phyloP scores from a whole-genome alignment of 305 asterid species.

The Solanum hybrid region DNA sequence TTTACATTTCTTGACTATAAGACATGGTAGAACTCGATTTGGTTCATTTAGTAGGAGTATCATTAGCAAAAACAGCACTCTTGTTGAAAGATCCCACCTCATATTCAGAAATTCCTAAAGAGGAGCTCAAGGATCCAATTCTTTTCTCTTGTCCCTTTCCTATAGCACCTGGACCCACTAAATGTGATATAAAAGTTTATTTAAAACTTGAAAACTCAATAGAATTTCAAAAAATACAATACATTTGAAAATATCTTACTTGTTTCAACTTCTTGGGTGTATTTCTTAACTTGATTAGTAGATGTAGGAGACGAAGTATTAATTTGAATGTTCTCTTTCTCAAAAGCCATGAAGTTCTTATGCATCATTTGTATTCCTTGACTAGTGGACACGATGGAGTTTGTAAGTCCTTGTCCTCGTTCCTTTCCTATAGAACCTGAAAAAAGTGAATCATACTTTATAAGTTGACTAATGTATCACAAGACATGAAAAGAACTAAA shows the following conservation, averaged over 20 bases:
- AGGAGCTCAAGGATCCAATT: background rate
- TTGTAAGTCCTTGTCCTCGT: background rate
- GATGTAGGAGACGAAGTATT: background rate
- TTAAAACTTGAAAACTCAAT: background rate
- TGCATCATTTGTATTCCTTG: background rate
- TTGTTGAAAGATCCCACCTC: background rate
- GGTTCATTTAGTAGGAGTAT: background rate
- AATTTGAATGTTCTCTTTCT: background rate
- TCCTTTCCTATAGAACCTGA: background rate
- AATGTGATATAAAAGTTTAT: background rate
- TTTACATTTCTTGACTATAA: background rate
- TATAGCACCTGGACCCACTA: background rate
- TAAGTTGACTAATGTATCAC: background rate
- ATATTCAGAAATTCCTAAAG: background rate
- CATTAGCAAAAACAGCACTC: background rate
- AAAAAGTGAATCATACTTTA: background rate
- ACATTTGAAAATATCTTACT: background rate
- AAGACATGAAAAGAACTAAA: background rate
- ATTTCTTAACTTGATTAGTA: background rate
- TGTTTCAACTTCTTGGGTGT: background rate
- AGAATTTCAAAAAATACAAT: background rate
- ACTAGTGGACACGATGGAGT: background rate
- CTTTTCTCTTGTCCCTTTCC: background rate
- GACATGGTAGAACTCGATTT: background rate
- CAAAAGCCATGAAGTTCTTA: background rate